Base-by-base conservation (phyloP, 140 eudicot genomes). In the Bidens hawaiensis region DNA sequence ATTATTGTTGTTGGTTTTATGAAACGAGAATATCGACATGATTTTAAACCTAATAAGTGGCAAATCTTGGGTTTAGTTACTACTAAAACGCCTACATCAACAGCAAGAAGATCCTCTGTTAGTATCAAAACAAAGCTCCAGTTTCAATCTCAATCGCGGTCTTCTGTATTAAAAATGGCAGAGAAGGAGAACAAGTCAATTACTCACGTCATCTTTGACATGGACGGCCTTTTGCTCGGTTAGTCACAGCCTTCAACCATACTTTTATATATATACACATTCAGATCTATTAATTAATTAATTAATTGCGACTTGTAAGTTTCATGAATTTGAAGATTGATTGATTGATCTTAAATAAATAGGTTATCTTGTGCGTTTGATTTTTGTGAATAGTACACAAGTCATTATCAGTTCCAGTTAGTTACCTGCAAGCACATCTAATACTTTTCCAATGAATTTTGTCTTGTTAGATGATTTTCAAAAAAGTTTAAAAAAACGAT, bases 141-240 rank as follows among this genome's bases (percentile, higher is more conserved):
- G n/a, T n/a, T n/a, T n/a, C n/a, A 16, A 41, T 52, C 22, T 21
- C 65, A 64, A 45, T 33, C 49, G 10, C 65, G 65, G 27, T 59
- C 71, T n/a, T n/a, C n/a, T n/a, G n/a, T n/a, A n/a, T n/a, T n/a
- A 21, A 62, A 60, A 52, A 75, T 75, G 80, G 54, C 59, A 45
- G 68, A 47, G 42, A 45, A 49, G 64, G 24, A 66, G 22, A 54
- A 15, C 72, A 78, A 79, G 52, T 43, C 60, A 18, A 85, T 85
- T 59, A 88, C 90, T 68, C 94, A 88, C 72, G 90, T 88, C 72
- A 79, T 88, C 64, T 88, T 88, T 65, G 96, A 88, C 65, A 88
- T 88, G 96, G 96, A 88, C 67, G 96, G 94, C 30, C 96, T 88
- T 48, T 62, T 88, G 62, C 78, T 88, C 58, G 96, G 96, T 85